Percentiles rank a stretch among this genome's conserved stretches.
phyloP scores from a whole-genome alignment of 2,329 filamentous ascomycete species.

The Pestalotiopsis sp. region DNA sequence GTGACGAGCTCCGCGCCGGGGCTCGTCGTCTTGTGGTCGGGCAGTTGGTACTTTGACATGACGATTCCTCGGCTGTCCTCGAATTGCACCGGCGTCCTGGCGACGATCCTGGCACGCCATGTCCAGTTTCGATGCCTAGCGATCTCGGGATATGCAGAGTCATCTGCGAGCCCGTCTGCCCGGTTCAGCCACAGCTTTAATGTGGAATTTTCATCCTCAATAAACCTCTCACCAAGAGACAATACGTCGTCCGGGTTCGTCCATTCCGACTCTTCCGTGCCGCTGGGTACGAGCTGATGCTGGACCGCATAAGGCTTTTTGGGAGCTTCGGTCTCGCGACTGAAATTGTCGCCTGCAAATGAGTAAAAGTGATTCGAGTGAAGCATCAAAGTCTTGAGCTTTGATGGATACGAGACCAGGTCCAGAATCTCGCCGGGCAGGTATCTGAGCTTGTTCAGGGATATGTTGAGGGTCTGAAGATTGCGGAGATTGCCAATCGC shows the following conservation, averaged over 20 bases:
- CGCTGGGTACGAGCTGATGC: background rate
- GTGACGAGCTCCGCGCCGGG: slow-evolving; percentile 18
- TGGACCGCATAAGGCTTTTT: too few relatives aligned
- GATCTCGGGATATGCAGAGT: background rate
- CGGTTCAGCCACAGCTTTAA: slow-evolving; percentile 19
- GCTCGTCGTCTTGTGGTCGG: slow-evolving; percentile 8
- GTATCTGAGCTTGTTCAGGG: slow-evolving; percentile 60
- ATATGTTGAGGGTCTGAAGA: slow-evolving; percentile 64
- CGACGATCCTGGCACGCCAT: slow-evolving; percentile 22
- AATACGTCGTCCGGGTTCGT: slow-evolving; percentile 3
- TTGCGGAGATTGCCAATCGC: slow-evolving; percentile 58
- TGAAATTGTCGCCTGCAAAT: slow-evolving; percentile 26
- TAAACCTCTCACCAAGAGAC: background rate
- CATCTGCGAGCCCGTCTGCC: background rate
- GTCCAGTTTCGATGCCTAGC: background rate
- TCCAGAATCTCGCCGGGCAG: slow-evolving; percentile 65
- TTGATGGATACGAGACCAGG: slow-evolving; percentile 46
- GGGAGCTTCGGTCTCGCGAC: background rate
- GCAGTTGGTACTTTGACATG: slow-evolving; percentile 28
- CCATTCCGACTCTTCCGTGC: slow-evolving; percentile 10
- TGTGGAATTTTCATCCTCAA: background rate
- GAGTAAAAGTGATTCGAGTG: slow-evolving; percentile 65
- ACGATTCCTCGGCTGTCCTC: slow-evolving; percentile 28
- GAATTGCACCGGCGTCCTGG: slow-evolving; percentile 31
- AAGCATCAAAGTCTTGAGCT: slow-evolving; percentile 52